These are phyloP conservation scores for Gloeophyllum trabeum DNA, from an alignment of 768 basidiomycete species.

Conservation along the genomic window DNA sequence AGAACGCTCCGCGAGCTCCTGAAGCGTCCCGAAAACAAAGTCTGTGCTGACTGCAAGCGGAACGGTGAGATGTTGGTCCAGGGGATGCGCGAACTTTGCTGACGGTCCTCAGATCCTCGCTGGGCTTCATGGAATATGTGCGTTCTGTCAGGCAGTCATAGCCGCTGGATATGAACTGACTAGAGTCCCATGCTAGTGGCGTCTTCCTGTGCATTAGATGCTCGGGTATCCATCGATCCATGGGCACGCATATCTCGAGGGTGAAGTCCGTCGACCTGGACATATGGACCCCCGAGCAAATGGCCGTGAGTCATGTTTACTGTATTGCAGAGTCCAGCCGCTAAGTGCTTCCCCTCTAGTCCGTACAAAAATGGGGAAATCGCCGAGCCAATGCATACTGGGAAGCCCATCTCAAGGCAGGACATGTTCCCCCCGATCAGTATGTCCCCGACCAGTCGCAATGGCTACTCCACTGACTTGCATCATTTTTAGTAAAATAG, in stretches of 20 bases:
- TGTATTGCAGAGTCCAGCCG: neutral
- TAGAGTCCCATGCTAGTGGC: conserved; percentile 40
- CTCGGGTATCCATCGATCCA: conserved; percentile 92
- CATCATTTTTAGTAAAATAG: conserved; percentile 72
- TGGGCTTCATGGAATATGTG: conserved; percentile 99
- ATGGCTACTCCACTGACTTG: neutral
- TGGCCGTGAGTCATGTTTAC: conserved; percentile 50
- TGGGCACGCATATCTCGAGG: conserved; percentile 97
- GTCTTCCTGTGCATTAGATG: conserved; percentile 95
- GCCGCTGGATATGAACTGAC: no score
- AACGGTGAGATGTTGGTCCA: conserved; percentile 53
- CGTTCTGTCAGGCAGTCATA: no score
- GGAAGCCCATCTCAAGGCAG: conserved; percentile 90
- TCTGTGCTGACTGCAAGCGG: conserved; percentile 94
- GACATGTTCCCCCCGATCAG: conserved; percentile 93
- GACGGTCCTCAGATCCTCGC: conserved; percentile 61
- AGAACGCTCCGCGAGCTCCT: conserved; percentile 77
- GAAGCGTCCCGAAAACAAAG: conserved; percentile 83
- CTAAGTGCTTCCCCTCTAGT: conserved; percentile 24
- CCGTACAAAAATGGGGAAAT: conserved; percentile 94
- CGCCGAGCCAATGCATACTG: conserved; percentile 88
- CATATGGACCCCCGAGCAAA: conserved; percentile 95
- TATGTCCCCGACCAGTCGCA: conserved; percentile 29
- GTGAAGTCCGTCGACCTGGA: conserved; percentile 98
- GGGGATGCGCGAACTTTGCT: conserved; percentile 3